These are phyloP conservation scores for Cyclanthera cordifolia DNA, from an alignment of 306 rosid genomes.

Conservation along the genomic window DNA sequence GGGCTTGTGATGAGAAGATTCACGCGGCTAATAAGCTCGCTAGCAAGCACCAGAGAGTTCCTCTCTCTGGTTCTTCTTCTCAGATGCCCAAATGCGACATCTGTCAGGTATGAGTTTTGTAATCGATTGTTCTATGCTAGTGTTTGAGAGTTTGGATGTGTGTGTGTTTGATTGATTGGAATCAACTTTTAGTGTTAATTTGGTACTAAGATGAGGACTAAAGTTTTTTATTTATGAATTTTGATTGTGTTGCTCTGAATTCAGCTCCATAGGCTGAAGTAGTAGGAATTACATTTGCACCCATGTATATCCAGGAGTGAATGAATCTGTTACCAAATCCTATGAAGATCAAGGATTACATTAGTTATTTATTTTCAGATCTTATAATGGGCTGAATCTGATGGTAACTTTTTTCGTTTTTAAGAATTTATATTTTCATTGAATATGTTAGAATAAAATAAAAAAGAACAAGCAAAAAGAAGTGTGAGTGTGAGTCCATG, in stretches of 20 bases:
- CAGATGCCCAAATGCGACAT: slow-evolving; percentile 87
- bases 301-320: background rate
- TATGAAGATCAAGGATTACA: no score
- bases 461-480: no score
- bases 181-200: background rate
- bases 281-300: background rate
- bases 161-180: background rate
- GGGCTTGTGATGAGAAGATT: slow-evolving; percentile 80
- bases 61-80: slow-evolving; percentile 51
- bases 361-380: background rate
- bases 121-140: no score
- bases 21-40: slow-evolving; percentile 96
- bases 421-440: no score
- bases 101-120: slow-evolving; percentile 50
- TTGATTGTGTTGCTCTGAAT: background rate
- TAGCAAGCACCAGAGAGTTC: slow-evolving; percentile 78
- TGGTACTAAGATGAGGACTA: background rate
- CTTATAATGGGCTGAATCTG: background rate
- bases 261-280: slow-evolving; percentile 2
- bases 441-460: no score
- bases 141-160: no score
- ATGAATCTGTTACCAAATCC: background rate
- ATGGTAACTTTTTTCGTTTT: no score
- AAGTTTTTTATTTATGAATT: background rate
- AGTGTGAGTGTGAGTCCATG: no score